Evolutionary conservation across 176 grass and related monocot genomes (phyloP).

Genomic region (Ampelocalamus luodianensis): DNA sequence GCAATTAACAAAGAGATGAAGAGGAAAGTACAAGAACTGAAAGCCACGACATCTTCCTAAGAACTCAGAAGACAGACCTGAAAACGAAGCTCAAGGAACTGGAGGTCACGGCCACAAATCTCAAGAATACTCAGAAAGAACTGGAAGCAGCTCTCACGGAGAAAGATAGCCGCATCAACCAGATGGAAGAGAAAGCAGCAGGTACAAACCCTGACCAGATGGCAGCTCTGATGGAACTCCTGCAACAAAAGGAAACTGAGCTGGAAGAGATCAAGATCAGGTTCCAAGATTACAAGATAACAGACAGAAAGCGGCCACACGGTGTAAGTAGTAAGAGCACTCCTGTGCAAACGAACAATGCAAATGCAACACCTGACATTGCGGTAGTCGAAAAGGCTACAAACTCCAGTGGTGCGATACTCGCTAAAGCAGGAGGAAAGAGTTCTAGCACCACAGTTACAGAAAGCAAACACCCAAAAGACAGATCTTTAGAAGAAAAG

Average conservation of each 20-base stretch:
- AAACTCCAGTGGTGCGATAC: conserved; percentile 33
- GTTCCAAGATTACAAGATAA: conserved; percentile 41
- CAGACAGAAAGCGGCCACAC: conserved; percentile 1
- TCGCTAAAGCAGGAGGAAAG: conserved; percentile 33
- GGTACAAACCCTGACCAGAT: conserved; percentile 48
- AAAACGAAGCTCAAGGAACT: conserved; percentile 71
- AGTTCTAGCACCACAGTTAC: conserved; percentile 25
- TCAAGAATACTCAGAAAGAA: conserved; percentile 72
- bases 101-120: conserved; percentile 50
- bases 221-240: conserved; percentile 62
- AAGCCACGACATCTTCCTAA: conserved; percentile 70
- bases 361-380: conserved; percentile 18
- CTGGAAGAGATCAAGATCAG: conserved; percentile 77
- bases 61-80: conserved; percentile 68
- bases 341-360: conserved; percentile 28
- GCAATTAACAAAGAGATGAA: conserved; percentile 59
- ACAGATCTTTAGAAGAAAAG: conserved; percentile 56
- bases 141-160: conserved; percentile 61
- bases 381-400: neutral
- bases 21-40: conserved; percentile 69
- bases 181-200: conserved; percentile 40
- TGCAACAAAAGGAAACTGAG: conserved; percentile 71
- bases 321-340: conserved; percentile 23
- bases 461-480: conserved; percentile 31
- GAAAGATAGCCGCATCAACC: conserved; percentile 59